Conservation (phyloP, 2,329 filamentous ascomycete species). For the Aspergillus sp. region DNA sequence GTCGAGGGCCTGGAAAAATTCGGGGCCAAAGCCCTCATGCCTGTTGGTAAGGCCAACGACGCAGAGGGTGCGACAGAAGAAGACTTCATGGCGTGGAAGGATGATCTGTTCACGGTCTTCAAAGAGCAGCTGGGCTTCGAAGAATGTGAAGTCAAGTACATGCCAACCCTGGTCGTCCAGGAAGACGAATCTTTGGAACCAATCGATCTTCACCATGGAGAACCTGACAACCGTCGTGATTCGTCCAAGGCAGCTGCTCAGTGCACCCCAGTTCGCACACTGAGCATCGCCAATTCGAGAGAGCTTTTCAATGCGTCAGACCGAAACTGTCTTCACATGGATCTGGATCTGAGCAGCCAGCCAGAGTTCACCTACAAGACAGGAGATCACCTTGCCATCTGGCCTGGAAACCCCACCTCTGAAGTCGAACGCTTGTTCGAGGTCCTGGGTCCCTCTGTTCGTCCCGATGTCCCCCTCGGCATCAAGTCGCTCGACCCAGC, state of each 20-base stretch:
- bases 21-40: conserved; percentile 71
- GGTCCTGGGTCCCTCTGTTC: conserved; percentile 57
- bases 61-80: conserved; percentile 94
- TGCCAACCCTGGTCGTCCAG: conserved; percentile 75
- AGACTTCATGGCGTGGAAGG: conserved; percentile 94
- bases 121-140: conserved; percentile 72
- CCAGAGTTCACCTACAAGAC: conserved; percentile 85
- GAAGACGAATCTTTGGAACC: conserved; percentile 65
- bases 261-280: conserved; percentile 72
- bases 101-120: conserved; percentile 82
- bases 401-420: conserved; percentile 82
- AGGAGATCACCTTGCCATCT: conserved; percentile 86
- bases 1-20: conserved; percentile 69
- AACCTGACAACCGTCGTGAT: conserved; percentile 64
- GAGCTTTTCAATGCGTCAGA: conserved; percentile 78
- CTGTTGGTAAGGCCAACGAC: conserved; percentile 85
- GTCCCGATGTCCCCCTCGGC: conserved; percentile 46
- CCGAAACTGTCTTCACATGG: conserved; percentile 85
- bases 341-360: conserved; percentile 73
- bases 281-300: conserved; percentile 73
- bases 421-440: conserved; percentile 79
- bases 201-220: conserved; percentile 77
- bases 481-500: conserved; percentile 56
- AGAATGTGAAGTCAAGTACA: conserved; percentile 85
- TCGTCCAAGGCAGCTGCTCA: conserved; percentile 61